Base-by-base conservation (phyloP, 2,329 filamentous ascomycete species). In the Zymoseptoria tritici region DNA sequence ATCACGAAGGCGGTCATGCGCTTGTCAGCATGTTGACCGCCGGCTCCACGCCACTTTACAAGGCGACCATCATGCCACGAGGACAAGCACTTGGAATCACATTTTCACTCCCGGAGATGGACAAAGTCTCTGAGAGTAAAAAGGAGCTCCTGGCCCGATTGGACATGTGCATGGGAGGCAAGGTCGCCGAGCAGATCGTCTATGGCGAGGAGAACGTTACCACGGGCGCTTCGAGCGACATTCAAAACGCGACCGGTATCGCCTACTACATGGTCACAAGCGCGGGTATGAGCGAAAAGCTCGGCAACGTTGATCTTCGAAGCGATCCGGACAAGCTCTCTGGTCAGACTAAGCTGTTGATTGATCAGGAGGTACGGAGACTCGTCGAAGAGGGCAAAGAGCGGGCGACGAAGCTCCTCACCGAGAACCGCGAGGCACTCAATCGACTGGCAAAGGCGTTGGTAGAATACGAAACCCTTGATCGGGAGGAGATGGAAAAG, bases 1-100 rank as follows among this genome's bases (percentile, higher is more conserved):
- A 96, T 71, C 91, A 96, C 71, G 94, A 99, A 77, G 95, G 93
- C 58, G 94, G 94, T 2, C 94, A 99, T 74, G 91, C 94, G 8
- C 83, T 99, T 16, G 90, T 97, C 60, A 88, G 88, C 58, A 86
- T 97, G 70, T 91, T 93, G 67, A 90, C 87, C 11, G 86, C 88
- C 62, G 85, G 84, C 46, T 84, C 88, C 56, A 87, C 83, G 64
- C 89, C 88, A 31, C 81, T 99, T 1, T 97, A 99, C 82, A 99
- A 99, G 78, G 92, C 96, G 55, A 99, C 94, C 0, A 95, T 99
- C 68, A 88, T 99, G 69, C 92, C 94, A 57, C 88, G 95, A 69
- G 94, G 94, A 9, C 86, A 87, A 69, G 85, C 89, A 22, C 81
- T 97, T 7, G 94, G 94, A 62, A 85, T 96, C 64, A 99, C 94